Evolutionary conservation across 2,329 filamentous ascomycete genomes (phyloP), one percentile per base, ranked within the genome.

Genomic region (Sphaerulina vaccinii): DNA sequence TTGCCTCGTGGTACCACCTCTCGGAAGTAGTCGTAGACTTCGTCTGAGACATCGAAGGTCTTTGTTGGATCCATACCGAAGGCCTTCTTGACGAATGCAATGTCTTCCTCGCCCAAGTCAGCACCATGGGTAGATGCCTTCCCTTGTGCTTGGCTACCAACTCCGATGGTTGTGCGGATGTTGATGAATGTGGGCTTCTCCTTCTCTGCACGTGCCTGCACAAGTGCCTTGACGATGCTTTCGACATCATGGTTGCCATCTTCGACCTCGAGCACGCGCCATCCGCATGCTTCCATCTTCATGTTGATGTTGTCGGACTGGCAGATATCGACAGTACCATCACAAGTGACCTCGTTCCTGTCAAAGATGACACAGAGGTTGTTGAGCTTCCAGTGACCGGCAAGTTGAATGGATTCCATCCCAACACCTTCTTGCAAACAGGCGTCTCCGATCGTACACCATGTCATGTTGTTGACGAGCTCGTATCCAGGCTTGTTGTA

Each of bases 301-400:
- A 71, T 66, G 52, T 82, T 81, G 62, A 81, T 70, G 42, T 83
- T 78, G 55, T 83, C 80, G 0, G 72, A 77, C 54, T 76, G 79
- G 27, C 51, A 56, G 51, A 75, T 67, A 64, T 81, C 78, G 9
- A 81, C 74, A 2, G 73, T 74, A 0, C 80, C 80, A 52, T 82
- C 80, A 59, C 79, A 82, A 6, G 79, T 82, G 40, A 83, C 71
- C 59, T 81, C 76, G 61, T 83, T 83, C 66, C 83, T 81, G 59
- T 83, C 80, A 57, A 82, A 83, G 46, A 82, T 76, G 22, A 83
- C 68, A 13, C 74, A 75, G 3, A 83, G 68, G 60, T 83, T 83
- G 68, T 79, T 75, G 16, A 83, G 69, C 57, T 69, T 73, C 69
- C 73, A 75, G 63, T 82, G 78, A 1, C 79, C 80, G 3, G 79